Evolutionary conservation across 352 stramenopile species (phyloP).

Genomic region (Phytophthora pistaciae): DNA sequence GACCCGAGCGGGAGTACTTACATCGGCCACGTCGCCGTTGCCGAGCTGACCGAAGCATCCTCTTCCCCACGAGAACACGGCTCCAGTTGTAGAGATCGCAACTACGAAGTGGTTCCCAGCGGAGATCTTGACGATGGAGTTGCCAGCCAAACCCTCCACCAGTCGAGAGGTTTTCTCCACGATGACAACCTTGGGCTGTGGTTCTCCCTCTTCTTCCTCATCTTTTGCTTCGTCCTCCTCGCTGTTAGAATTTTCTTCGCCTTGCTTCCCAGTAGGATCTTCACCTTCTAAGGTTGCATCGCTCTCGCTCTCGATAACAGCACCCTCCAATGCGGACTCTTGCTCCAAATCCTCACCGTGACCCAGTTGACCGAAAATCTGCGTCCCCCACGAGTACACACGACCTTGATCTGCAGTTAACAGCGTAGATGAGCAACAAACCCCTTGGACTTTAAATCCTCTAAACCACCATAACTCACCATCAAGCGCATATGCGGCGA

Average conservation of each 20-base stretch:
- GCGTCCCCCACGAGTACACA: conserved; percentile 68
- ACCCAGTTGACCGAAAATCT: conserved; percentile 68
- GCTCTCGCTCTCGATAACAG: not conserved
- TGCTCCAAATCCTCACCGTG: conserved; percentile 35
- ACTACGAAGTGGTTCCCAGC: conserved; percentile 76
- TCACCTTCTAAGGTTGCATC: conserved; percentile 1
- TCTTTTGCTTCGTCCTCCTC: conserved; percentile 5
- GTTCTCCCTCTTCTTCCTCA: conserved; percentile 9
- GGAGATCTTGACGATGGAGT: conserved; percentile 51
- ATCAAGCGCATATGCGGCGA: conserved; percentile 69
- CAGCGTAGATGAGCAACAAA: too few species aligned
- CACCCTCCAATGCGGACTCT: not conserved
- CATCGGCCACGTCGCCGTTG: conserved; percentile 26
- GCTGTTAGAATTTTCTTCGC: not conserved
- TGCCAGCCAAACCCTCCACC: conserved; percentile 25
- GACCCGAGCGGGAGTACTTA: conserved; percentile 37
- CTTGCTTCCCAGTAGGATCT: not conserved
- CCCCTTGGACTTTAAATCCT: too few species aligned
- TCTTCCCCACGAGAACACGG: conserved; percentile 69
- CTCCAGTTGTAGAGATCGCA: conserved; percentile 45
- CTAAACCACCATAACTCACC: conserved; percentile 33
- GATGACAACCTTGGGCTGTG: conserved; percentile 16
- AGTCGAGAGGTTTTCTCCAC: conserved; percentile 31
- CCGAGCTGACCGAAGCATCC: conserved; percentile 72
- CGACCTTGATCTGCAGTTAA: conserved; percentile 47